A percentile compares a stretch with the other conserved stretches of the same genome.
These are phyloP conservation scores for Penicillium cataractarum DNA, from an alignment of 495 filamentous ascomycete genomes.

Conservation along the genomic window DNA sequence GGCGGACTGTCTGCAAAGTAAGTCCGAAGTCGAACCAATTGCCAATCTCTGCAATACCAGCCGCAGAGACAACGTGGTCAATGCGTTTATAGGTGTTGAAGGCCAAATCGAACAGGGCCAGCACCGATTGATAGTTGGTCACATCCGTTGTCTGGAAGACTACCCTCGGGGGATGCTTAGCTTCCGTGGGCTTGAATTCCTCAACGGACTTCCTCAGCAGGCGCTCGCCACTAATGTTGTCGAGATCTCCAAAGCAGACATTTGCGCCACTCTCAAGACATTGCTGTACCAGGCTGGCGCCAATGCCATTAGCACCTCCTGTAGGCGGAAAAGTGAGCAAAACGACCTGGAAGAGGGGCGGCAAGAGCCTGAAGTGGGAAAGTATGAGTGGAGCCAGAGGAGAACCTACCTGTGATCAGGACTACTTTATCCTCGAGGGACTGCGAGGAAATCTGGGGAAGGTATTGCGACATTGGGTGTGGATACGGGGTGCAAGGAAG, in stretches of 20 bases:
- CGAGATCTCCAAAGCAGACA: conserved; percentile 51
- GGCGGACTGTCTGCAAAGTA: conserved; percentile 36
- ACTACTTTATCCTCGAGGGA: conserved; percentile 48
- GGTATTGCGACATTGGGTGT: conserved; percentile 30
- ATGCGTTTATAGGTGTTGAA: conserved; percentile 51
- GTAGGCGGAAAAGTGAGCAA: neutral
- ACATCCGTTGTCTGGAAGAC: conserved; percentile 51
- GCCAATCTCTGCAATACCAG: conserved; percentile 49
- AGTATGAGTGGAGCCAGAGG: neutral
- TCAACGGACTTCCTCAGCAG: conserved; percentile 28
- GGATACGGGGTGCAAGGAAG: conserved; percentile 4
- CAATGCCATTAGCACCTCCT: conserved; percentile 60
- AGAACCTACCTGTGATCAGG: conserved; percentile 48
- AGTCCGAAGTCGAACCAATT: conserved; percentile 52
- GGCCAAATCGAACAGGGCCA: conserved; percentile 48
- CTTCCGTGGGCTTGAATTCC: conserved; percentile 32
- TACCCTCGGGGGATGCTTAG: conserved; percentile 25
- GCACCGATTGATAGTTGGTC: conserved; percentile 46
- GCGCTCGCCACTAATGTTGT: conserved; percentile 34
- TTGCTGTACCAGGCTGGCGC: conserved; percentile 53
- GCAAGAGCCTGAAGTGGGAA: neutral
- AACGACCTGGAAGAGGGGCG: neutral
- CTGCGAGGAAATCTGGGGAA: conserved; percentile 31
- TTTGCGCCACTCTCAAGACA: conserved; percentile 49
- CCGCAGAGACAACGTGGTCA: conserved; percentile 56